phyloP scores from a whole-genome alignment of 495 filamentous ascomycete genomes.

The Aspergillus saccharolyticus region DNA sequence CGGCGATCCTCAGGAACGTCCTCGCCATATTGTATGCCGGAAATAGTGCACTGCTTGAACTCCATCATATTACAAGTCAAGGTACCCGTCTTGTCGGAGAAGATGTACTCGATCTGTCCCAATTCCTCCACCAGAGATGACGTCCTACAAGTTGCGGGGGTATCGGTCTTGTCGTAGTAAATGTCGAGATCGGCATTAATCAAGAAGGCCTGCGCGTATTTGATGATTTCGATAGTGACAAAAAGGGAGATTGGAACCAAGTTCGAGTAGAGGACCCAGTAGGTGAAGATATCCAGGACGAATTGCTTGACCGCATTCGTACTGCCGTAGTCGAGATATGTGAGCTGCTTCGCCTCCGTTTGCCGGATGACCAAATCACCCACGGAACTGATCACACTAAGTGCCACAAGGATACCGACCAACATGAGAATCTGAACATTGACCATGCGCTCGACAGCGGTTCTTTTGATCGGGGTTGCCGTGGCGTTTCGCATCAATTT shows the following conservation, averaged over 20 bases:
- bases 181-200: conserved; percentile 98
- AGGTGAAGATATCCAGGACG: conserved; percentile 92
- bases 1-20: conserved; percentile 89
- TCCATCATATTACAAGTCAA: conserved; percentile 99
- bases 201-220: conserved; percentile 93
- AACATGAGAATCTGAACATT: conserved; percentile 92
- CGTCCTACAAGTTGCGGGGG: conserved; percentile 90
- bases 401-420: conserved; percentile 71
- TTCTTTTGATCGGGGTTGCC: conserved; percentile 94
- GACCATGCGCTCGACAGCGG: conserved; percentile 86
- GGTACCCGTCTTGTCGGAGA: conserved; percentile 99
- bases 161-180: conserved; percentile 94
- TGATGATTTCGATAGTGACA: conserved; percentile 96
- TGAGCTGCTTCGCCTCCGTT: conserved; percentile 52
- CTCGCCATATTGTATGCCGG: conserved; percentile 88
- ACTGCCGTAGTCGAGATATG: conserved; percentile 64
- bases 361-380: conserved; percentile 80
- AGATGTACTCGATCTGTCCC: conserved; percentile 97
- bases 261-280: conserved; percentile 98
- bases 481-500: conserved; percentile 99
- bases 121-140: conserved; percentile 96
- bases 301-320: conserved; percentile 69
- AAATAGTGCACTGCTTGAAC: conserved; percentile 91
- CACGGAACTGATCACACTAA: conserved; percentile 84
- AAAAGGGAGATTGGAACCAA: conserved; percentile 96